phyloP scores from a whole-genome alignment of 495 filamentous ascomycete genomes.

The Parathielavia appendiculata region DNA sequence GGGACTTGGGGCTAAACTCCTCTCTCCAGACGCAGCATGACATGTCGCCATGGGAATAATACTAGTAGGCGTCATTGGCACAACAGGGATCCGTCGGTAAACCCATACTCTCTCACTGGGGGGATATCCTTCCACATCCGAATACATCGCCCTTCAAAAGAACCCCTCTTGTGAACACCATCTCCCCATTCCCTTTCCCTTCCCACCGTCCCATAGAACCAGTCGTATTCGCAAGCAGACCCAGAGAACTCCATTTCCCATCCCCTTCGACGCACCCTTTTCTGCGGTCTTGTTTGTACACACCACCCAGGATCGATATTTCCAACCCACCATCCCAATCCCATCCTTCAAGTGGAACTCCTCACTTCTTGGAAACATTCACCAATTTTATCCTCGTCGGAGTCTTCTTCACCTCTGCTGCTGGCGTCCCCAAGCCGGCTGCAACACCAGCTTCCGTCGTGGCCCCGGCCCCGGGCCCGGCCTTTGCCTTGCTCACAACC shows the following conservation, averaged over 20 bases:
- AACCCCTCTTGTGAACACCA: not conserved
- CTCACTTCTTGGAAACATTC: not conserved
- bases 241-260: not conserved
- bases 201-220: not conserved
- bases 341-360: no score
- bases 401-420: not conserved
- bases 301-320: no score
- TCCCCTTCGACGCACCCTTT: no score
- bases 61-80: not conserved
- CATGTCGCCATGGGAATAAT: no score
- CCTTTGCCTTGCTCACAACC: not conserved
- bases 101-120: not conserved
- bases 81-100: not conserved
- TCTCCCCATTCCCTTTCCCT: not conserved
- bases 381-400: slow-evolving; percentile 2
- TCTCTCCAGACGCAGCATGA: no score
- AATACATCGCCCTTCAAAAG: not conserved
- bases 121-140: not conserved
- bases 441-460: no score
- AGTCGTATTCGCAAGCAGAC: not conserved
- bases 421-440: no score
- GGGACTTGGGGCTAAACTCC: not conserved
- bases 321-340: no score
- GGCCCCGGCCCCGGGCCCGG: not conserved
- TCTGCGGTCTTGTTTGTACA: not conserved